These are phyloP conservation scores for Suillus sp. DNA, from an alignment of 768 basidiomycete genomes.

Conservation along the genomic window DNA sequence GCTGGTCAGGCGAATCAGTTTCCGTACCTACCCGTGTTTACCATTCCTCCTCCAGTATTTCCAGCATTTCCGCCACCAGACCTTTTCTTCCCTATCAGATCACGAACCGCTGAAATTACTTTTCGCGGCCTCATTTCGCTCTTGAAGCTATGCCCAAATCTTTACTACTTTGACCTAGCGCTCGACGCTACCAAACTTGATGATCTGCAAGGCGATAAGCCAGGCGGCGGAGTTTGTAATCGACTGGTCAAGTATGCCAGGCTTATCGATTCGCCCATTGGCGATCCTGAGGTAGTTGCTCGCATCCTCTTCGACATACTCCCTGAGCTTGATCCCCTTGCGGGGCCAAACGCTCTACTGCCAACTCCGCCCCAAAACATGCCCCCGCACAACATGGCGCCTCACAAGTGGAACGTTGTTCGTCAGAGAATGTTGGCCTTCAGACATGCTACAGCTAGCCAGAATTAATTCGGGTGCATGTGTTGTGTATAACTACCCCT, in stretches of 20 bases:
- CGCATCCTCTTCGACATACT: constrained; percentile 10
- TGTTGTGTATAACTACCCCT: neutral
- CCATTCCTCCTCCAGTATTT: neutral
- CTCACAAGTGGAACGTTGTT: neutral
- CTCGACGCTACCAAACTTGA: constrained; percentile 10
- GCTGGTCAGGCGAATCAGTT: neutral
- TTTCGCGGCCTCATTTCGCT: constrained; percentile 9
- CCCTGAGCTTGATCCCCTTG: constrained; percentile 7
- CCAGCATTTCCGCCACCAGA: neutral
- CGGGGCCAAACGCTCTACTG: neutral
- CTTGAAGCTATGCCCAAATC: constrained; percentile 4
- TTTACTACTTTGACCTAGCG: constrained; percentile 7
- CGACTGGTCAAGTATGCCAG: constrained; percentile 5
- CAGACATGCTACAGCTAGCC: neutral
- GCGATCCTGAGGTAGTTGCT: neutral
- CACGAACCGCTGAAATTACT: constrained; percentile 3
- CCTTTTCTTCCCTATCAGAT: constrained; percentile 6
- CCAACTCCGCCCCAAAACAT: neutral
- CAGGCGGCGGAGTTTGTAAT: constrained; percentile 9
- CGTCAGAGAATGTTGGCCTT: neutral
- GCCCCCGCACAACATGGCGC: neutral
- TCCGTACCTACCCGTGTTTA: neutral
- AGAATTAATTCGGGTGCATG: neutral
- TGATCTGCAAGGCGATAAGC: neutral
- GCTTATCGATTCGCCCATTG: constrained; percentile 6